Evolutionary conservation across 805 yeast species (phyloP), one percentile per base, ranked within the genome.

Genomic region (Jamesozyma spencerorum): DNA sequence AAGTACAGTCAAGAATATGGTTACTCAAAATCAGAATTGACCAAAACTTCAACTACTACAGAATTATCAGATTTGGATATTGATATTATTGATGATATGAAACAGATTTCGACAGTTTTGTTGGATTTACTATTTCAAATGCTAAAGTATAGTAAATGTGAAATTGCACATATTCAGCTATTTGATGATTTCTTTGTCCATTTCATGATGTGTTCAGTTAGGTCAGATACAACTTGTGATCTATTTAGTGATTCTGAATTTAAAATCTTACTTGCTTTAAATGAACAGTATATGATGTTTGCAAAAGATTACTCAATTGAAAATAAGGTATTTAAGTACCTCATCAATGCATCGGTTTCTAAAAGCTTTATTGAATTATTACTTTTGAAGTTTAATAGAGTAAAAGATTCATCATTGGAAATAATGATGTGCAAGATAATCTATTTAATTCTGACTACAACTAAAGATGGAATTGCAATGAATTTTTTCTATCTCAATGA

Each of bases 271-370:
- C 64, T 88, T 31, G 79, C 86, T 1, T 65, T 88, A 19, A 88
- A 88, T 60, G 96, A 88, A 57, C 96, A 88, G 60, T 88, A 77
- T 60, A 76, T 88, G 80, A 81, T 85, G 31, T 64, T 75, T 46
- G 67, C 48, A 51, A 69, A 58, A 30, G 53, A 49, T 5, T 51
- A 45, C 26, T 36, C 30, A 2, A 48, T 65, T 19, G 56, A 56
- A 34, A 74, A 78, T 50, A 72, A 71, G 43, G 81, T 84, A 2
- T 75, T 82, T 51, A 66, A 70, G 4, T 70, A 72, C 2, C 57
- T 88, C 40, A 63, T 71, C 31, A 55, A 62, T 24, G 64, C 70
- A 20, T 49, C 65, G 12, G 55, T 62, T 13, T 75, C 72, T 37
- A 70, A 70, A 20, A 66, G 70, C 34, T 79, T 87, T 45, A 75